Evolutionary conservation across 306 rosid species (phyloP), one percentile per base, ranked within the genome.

Genomic region (Fragaria vesca): DNA sequence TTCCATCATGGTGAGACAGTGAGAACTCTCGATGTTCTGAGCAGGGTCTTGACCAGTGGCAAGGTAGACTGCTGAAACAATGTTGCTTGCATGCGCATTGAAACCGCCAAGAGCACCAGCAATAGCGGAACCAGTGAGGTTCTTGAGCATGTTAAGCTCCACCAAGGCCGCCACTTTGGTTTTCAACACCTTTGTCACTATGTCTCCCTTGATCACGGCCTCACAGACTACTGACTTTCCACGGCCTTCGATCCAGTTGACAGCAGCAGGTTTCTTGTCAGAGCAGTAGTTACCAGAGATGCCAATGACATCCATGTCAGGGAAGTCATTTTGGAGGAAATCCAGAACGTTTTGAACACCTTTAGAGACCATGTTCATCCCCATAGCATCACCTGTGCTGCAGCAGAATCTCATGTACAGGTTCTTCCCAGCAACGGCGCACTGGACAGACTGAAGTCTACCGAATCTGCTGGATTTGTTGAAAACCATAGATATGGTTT

Each of bases 1-100:
- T 71, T 94, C 98, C 92, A 94, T 89, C 97, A 94, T 90, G 24
- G 98, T 94, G 67, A 94, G 87, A 58, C 97, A 94, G 71, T 92
- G 91, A 51, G 98, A 92, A 66, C 97, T 92, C 88, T 94, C 98
- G 0, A 94, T 89, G 73, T 89, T 92, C 78, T 94, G 98, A 9
- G 97, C 98, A 4, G 98, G 98, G 69, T 94, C 98, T 79, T 94
- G 97, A 51, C 97, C 98, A 1, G 98, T 94, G 77, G 98, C 98
- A 4, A 94, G 78, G 87, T 68, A 94, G 28, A 94, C n/a, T 4
- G 98, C 97, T 2, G 95, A 55, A 2, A 94, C 97, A 50, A 94
- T 90, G 77, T 94, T 94, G 60, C 97, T 90, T 9, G 98, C 98
- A 45, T 94, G 98, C 7, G 98, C 97, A 34, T 94, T 94, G 85